phyloP scores from a whole-genome alignment of 257 asterid genomes.

The Primulina eburnea region DNA sequence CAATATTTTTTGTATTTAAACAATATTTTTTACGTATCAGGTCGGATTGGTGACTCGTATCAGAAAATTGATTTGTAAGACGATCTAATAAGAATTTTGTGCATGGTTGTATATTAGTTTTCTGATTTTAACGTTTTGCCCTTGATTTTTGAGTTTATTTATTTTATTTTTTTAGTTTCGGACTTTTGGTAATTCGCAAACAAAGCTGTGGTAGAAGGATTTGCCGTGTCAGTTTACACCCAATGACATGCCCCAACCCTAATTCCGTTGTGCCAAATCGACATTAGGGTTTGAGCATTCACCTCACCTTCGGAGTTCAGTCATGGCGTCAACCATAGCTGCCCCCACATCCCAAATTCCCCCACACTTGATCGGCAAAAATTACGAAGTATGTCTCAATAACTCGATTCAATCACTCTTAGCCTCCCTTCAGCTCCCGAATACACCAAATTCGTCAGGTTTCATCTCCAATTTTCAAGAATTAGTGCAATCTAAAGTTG shows the following conservation, averaged over 20 bases:
- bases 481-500: constrained; percentile 41
- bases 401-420: constrained; percentile 41
- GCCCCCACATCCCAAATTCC: constrained; percentile 24
- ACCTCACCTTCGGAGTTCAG: constrained; percentile 2
- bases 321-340: constrained; percentile 42
- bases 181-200: too few relatives aligned
- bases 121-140: too few relatives aligned
- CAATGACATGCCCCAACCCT: constrained; percentile 25
- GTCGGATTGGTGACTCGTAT: too few relatives aligned
- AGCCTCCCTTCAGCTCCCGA: constrained; percentile 26
- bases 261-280: background rate
- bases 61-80: too few relatives aligned
- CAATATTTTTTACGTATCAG: too few relatives aligned
- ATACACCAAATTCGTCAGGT: constrained; percentile 25
- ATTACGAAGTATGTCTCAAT: constrained; percentile 37
- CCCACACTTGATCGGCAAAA: constrained; percentile 36
- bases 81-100: too few relatives aligned
- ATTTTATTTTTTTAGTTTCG: too few relatives aligned
- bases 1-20: too few relatives aligned
- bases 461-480: constrained; percentile 35
- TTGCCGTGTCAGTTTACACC: too few relatives aligned
- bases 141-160: too few relatives aligned
- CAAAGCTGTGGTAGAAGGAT: too few relatives aligned
- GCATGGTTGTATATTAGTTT: too few relatives aligned
- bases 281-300: constrained; percentile 34